Evolutionary conservation across 768 basidiomycete species (phyloP), one percentile per base, ranked within the genome.

Genomic region (Termitomyces sp.): DNA sequence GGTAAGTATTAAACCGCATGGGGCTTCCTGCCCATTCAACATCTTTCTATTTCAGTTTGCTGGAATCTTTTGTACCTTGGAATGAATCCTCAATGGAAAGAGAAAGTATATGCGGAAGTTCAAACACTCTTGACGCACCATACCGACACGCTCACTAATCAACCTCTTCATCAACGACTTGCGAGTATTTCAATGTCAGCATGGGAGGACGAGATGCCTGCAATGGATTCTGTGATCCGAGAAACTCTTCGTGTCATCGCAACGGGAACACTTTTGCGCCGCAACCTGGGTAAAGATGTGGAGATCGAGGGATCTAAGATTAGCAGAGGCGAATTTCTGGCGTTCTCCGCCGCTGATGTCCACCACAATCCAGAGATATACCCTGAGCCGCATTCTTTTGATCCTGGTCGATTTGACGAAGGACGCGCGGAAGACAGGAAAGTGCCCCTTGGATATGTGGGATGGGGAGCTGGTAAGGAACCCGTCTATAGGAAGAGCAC

Each of bases 201-300:
- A 16, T 78, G 76, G 77, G 77, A 78, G 59, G 71, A 72, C 14
- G 67, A 73, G 49, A 70, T 75, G 63, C 75, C 75, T 3, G 61
- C 63, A 12, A n/a, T 76, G 32, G 75, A 77, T 14, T 57, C 69
- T 14, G 64, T 73, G 24, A 69, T 76, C 26, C 71, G 74, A 18
- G 76, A 78, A 59, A 77, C 76, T 1, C 61, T 78, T 6, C 71
- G 76, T 7, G 50, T 77, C 6, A 64, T 66, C 0, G 13, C 67
- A 18, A 66, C 64, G 5, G 66, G 62, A 1, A 69, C 75, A 1
- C 57, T 65, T 0, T 61, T 76, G 26, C 73, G 76, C 12, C 66
- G 77, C 3, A 77, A 77, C 57, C 36, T 75, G 16, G 56, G 58
- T 1, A 66, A 69, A 13, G 73, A 73, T 32, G 43, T 75, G 0